Percentiles rank a stretch among this genome's conserved stretches.
phyloP scores from a whole-genome alignment of 2,329 filamentous ascomycete species.

The Fusarium sambucinum region DNA sequence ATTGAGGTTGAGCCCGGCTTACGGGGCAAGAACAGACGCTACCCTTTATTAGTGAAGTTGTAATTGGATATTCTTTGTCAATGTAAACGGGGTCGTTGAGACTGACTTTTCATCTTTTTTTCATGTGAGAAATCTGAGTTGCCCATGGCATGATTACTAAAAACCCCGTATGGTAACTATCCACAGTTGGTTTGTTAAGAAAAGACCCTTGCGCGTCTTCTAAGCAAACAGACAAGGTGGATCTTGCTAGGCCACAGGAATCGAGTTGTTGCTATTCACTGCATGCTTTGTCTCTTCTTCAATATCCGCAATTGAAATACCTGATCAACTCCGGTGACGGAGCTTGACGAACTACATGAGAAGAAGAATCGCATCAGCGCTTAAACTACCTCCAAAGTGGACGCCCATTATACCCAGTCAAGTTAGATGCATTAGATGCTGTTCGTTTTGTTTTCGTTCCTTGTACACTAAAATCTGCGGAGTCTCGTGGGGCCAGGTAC shows the following conservation, averaged over 20 bases:
- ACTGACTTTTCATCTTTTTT: slow-evolving; percentile 16
- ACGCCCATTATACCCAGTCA: slow-evolving; percentile 15
- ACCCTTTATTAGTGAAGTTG: slow-evolving; percentile 15
- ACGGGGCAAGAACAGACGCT: slow-evolving; percentile 28
- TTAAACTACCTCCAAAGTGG: slow-evolving; percentile 14
- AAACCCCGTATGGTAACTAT: background rate
- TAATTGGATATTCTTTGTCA: slow-evolving; percentile 20
- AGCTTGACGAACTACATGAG: slow-evolving; percentile 6
- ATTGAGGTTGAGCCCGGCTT: slow-evolving; percentile 14
- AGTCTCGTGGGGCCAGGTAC: slow-evolving; percentile 15
- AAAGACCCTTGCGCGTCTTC: slow-evolving; percentile 20
- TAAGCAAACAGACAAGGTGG: background rate
- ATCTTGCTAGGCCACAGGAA: background rate
- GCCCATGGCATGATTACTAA: background rate
- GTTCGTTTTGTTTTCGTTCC: slow-evolving; percentile 16
- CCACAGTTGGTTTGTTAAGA: background rate
- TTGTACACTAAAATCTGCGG: slow-evolving; percentile 10
- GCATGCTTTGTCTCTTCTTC: background rate
- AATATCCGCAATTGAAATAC: background rate
- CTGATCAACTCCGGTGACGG: slow-evolving; percentile 10
- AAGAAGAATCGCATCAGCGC: slow-evolving; percentile 7
- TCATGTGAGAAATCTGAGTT: slow-evolving; percentile 10
- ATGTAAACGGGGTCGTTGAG: background rate
- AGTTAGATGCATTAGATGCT: slow-evolving; percentile 12
- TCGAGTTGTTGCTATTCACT: background rate